Evolutionary conservation across 345 rosid genomes (phyloP), one percentile per base, ranked within the genome.

Genomic region (Ricinus communis): DNA sequence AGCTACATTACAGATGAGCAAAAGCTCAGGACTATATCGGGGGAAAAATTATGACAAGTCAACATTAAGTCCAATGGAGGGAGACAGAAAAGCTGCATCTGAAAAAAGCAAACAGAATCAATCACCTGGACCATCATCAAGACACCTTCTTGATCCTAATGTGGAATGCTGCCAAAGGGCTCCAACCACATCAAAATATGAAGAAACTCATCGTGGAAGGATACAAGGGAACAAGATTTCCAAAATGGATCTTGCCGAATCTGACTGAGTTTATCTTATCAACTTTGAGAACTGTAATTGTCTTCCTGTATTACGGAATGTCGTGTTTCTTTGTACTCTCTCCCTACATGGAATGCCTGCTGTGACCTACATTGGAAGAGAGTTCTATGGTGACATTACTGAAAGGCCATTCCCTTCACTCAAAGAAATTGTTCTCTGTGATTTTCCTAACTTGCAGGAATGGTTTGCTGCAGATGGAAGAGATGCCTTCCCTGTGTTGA

Each of bases 151-250:
- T 38, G 24, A 7, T n/a, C 5, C 1, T n/a, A 24, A 70, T 41
- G 19, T 64, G 55, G 22, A 19, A 21, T 5, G 22, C 65, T 14
- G 45, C 65, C 14, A 9, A 46, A 40, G 1, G 18, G 12, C 70
- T 73, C 2, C 65, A 47, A 28, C 71, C 76, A 21, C 76, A 57
- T n/a, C 65, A 24, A 45, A 73, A 65, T 47, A 58, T 73, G 19
- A 31, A 57, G 27, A 55, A 8, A 0, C n/a, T 72, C 28, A 22
- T 19, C 9, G n/a, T 72, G 21, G 33, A 72, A 41, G 56, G 70
- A n/a, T 64, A 64, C 33, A 55, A 54, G 1, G 70, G 76, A 27
- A 49, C 19, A 14, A n/a, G 14, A 24, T 64, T 65, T 55, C 76
- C 76, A 4, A 1, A 28, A 11, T 65, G 76, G 76, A 43, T 8